Base-by-base conservation (phyloP, 1,284 basidiomycete species). In the Tilletia horrida region DNA sequence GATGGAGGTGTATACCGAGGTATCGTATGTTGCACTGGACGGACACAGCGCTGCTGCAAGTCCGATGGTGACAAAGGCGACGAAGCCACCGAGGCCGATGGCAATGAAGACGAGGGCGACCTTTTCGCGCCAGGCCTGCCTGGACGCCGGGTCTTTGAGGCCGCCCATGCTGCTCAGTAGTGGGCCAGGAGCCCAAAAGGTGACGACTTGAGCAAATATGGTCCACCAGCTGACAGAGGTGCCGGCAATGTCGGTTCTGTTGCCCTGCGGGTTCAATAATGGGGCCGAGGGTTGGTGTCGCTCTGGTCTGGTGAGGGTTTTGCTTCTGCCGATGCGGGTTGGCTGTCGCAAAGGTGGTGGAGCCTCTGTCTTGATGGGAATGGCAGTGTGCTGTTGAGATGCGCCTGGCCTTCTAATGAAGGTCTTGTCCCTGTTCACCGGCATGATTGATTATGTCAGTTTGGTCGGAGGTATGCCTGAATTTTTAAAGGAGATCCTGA, bases 51-150 rank as follows among this genome's bases (percentile, higher is more conserved):
- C 91, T 71, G 89, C 89, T 83, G 97, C 92, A 67, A 97, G 88
- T 21, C 94, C 96, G 79, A 99, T 92, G 59, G 96, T 98, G 68
- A 90, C 86, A 83, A 97, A 99, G 9, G 91, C 95, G 64, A 97
- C 88, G 62, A 86, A 83, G 25, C 85, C 89, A 74, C 93, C 96
- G 27, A 97, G 83, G 27, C 71, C 40, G n/a, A 75, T 52, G 16
- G 79, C 76, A 23, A 78, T 40, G 57, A 74, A 70, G 48, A 77
- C 75, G 50, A 81, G 73, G 1, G 78, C 69, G 9, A 81, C 71
- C 68, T 81, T 81, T 65, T 81, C 80, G 57, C 80, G 73, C 80
- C 80, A 81, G 25, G 79, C 80, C 66, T 81, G 80, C 3, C 76
- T 74, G 65, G 76, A 79, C 0, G 62, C 48, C 3, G 68, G 65